These are phyloP conservation scores for Sisymbrium irio DNA, from an alignment of 345 rosid species.

Conservation along the genomic window DNA sequence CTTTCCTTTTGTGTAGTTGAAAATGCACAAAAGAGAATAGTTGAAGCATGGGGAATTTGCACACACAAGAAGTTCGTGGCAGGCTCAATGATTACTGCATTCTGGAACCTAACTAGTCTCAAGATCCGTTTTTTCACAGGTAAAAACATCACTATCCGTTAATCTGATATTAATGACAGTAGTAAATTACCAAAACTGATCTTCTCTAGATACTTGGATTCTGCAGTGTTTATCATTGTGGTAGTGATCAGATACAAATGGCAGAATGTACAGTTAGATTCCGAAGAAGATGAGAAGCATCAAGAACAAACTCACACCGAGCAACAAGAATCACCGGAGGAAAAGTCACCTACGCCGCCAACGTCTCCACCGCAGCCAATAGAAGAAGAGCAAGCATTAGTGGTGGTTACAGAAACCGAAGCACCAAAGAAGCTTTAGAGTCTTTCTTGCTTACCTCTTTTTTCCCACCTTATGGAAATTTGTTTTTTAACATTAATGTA, in stretches of 20 bases:
- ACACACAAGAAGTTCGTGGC: conserved; percentile 86
- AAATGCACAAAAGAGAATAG: conserved; percentile 38
- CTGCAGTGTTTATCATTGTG: conserved; percentile 73
- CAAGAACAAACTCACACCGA: conserved; percentile 26
- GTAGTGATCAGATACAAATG: conserved; percentile 65
- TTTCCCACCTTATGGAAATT: not conserved
- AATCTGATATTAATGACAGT: not conserved
- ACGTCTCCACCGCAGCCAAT: not conserved
- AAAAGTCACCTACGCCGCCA: not conserved
- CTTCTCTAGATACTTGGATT: not conserved
- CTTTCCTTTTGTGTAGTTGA: conserved; percentile 43
- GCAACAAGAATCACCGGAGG: not conserved
- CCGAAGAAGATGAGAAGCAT: conserved; percentile 35
- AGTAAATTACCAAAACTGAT: not conserved
- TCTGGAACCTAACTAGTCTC: conserved; percentile 84
- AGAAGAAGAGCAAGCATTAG: conserved; percentile 45
- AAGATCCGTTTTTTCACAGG: conserved; percentile 83
- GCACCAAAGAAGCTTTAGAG: conserved; percentile 20
- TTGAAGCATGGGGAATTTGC: conserved; percentile 73
- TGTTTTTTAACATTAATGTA: not conserved
- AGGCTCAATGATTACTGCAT: conserved; percentile 69
- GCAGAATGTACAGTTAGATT: conserved; percentile 42
- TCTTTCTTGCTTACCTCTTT: no score
- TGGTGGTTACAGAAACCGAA: conserved; percentile 30
- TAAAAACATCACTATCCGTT: conserved; percentile 15